Evolutionary conservation across 768 basidiomycete species (phyloP).

Genomic region (Tricholoma matsutake): DNA sequence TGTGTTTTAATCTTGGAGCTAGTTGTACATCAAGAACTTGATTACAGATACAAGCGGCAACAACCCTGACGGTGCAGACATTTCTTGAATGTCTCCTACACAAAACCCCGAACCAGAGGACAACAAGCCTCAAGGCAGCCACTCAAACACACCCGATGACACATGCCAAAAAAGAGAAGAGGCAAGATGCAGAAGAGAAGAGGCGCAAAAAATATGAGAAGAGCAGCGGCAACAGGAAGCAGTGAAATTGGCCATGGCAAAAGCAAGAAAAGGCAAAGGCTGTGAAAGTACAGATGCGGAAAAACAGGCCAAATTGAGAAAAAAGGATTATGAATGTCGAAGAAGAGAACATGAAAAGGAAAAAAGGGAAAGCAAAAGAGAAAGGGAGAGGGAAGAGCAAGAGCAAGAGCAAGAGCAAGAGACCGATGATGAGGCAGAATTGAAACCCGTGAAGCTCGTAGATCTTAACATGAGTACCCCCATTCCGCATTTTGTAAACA

Average conservation of each 20-base stretch:
- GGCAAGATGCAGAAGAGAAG: slow-evolving; percentile 5
- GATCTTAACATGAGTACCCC: neutral
- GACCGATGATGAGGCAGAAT: neutral
- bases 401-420: neutral
- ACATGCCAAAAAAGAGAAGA: slow-evolving; percentile 2
- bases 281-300: neutral
- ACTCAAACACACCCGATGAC: neutral
- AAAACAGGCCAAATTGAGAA: neutral
- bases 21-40: neutral
- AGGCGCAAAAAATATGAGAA: neutral
- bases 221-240: neutral
- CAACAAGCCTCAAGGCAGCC: neutral
- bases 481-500: neutral
- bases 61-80: neutral
- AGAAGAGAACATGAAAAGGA: neutral
- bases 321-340: neutral
- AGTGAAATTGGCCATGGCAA: neutral
- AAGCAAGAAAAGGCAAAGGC: neutral
- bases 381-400: neutral
- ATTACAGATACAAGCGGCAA: neutral
- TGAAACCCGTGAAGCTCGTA: neutral
- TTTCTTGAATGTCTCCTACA: neutral
- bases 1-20: neutral
- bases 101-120: neutral
- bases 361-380: neutral